phyloP scores from a whole-genome alignment of 192 early-diverging fungal species.

The Entomortierella lignicola region DNA sequence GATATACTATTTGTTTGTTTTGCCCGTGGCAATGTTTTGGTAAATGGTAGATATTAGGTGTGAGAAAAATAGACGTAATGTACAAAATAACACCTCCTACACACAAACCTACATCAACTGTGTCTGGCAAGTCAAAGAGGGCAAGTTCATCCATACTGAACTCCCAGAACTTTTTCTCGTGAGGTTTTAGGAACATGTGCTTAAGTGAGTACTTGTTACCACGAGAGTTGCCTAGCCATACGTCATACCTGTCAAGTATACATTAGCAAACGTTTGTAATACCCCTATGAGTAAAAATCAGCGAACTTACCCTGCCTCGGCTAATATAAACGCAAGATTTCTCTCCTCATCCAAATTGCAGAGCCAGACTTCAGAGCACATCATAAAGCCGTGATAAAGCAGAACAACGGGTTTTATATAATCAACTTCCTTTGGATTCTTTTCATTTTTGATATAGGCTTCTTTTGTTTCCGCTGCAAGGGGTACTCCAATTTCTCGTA shows the following conservation, averaged over 20 bases:
- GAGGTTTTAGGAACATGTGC: slow-evolving; percentile 73
- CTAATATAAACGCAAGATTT: slow-evolving; percentile 86
- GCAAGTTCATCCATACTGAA: slow-evolving; percentile 95
- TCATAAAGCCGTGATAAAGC: slow-evolving; percentile 95
- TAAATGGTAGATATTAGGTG: too few relatives aligned
- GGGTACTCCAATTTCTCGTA: slow-evolving; percentile 47
- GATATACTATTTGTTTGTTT: slow-evolving; percentile 70
- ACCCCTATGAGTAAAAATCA: neutral
- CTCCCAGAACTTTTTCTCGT: slow-evolving; percentile 87
- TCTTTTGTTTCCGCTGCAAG: slow-evolving; percentile 51
- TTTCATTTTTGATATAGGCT: neutral
- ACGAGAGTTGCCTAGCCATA: slow-evolving; percentile 95
- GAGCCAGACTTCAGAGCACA: slow-evolving; percentile 94
- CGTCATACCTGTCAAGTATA: slow-evolving; percentile 81
- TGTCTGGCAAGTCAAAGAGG: slow-evolving; percentile 85
- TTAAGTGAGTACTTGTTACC: slow-evolving; percentile 96
- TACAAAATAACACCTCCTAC: neutral
- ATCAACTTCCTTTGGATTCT: slow-evolving; percentile 34
- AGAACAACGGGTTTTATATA: slow-evolving; percentile 85
- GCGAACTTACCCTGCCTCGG: slow-evolving; percentile 72
- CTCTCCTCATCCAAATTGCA: slow-evolving; percentile 81
- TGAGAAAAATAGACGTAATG: neutral
- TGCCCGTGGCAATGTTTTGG: too few relatives aligned
- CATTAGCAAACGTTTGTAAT: too few relatives aligned
- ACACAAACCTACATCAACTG: slow-evolving; percentile 72